Percentiles rank a stretch among this genome's conserved stretches.
Conservation (phyloP, 2,329 filamentous ascomycete genomes). For the Fonsecaea multimorphosa region DNA sequence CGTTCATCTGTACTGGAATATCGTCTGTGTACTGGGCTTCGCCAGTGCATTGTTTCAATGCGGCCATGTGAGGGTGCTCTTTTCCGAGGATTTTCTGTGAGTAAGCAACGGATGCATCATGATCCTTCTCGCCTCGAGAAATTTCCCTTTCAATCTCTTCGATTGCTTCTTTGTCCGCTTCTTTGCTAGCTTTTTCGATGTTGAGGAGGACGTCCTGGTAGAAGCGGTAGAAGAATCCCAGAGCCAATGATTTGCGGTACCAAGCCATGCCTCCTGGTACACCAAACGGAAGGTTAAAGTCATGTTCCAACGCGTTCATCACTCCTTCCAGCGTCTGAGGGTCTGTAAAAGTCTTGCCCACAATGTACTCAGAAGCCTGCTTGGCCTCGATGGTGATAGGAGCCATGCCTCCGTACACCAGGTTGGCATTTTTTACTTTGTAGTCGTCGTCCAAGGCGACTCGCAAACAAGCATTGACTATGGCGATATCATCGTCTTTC, state of each 20-base stretch:
- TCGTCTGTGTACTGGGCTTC: constrained; percentile 97
- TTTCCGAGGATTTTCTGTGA: constrained; percentile 83
- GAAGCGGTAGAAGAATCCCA: constrained; percentile 96
- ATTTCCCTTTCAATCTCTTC: constrained; percentile 85
- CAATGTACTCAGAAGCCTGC: constrained; percentile 73
- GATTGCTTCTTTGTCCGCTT: constrained; percentile 74
- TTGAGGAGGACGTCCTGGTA: constrained; percentile 80
- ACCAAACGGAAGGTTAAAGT: constrained; percentile 87
- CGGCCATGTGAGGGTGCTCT: constrained; percentile 84
- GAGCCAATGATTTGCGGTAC: constrained; percentile 85
- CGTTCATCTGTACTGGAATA: constrained; percentile 83
- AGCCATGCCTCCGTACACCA: constrained; percentile 96
- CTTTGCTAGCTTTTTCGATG: constrained; percentile 54
- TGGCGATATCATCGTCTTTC: constrained; percentile 98
- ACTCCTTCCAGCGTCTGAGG: constrained; percentile 83
- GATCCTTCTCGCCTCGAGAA: constrained; percentile 79
- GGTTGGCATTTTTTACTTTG: constrained; percentile 72
- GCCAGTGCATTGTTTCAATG: constrained; percentile 89
- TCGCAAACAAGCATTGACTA: constrained; percentile 86
- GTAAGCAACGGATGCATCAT: constrained; percentile 76
- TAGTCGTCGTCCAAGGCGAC: constrained; percentile 73
- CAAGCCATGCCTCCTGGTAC: constrained; percentile 98
- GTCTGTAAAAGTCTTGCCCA: constrained; percentile 80
- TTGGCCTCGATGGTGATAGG: constrained; percentile 87
- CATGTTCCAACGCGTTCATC: constrained; percentile 86